Evolutionary conservation across 2,329 filamentous ascomycete genomes (phyloP).

Genomic region (Claviceps sp.): DNA sequence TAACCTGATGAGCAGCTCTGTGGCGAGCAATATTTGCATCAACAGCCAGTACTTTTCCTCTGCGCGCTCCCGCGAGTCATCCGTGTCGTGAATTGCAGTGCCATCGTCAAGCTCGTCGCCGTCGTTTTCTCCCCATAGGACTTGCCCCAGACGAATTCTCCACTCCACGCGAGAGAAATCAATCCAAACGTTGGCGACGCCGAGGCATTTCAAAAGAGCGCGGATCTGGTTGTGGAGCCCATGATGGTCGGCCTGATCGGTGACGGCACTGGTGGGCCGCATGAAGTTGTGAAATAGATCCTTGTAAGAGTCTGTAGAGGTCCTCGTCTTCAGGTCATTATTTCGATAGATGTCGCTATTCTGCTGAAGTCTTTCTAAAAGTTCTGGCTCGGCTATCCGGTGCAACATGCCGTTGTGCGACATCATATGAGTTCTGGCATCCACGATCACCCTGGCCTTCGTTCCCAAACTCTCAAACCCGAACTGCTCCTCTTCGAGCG

Average conservation of each 20-base stretch:
- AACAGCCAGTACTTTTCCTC: conserved; percentile 56
- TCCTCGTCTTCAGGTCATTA: conserved; percentile 35
- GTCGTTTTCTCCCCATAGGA: conserved; percentile 48
- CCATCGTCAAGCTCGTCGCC: conserved; percentile 41
- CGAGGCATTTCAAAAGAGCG: conserved; percentile 51
- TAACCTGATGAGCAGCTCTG: conserved; percentile 50
- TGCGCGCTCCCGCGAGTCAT: conserved; percentile 35
- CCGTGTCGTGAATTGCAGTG: conserved; percentile 35
- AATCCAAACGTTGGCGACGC: conserved; percentile 54
- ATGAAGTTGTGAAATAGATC: conserved; percentile 49
- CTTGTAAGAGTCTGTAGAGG: conserved; percentile 45
- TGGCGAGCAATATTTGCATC: conserved; percentile 50
- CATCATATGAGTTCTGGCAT: conserved; percentile 44
- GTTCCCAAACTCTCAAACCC: conserved; percentile 43
- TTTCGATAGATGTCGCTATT: conserved; percentile 43
- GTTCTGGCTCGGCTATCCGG: conserved; percentile 40
- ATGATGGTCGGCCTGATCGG: conserved; percentile 44
- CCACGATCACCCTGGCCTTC: conserved; percentile 40
- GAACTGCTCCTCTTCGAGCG: conserved; percentile 48
- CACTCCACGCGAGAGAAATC: conserved; percentile 65
- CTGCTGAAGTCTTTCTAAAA: conserved; percentile 45
- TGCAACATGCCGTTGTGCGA: conserved; percentile 39
- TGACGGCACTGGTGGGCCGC: conserved; percentile 40
- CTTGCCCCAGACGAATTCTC: conserved; percentile 59
- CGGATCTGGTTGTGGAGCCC: conserved; percentile 58